A percentile compares a stretch with the other conserved stretches of the same genome.
Evolutionary conservation across 2,329 filamentous ascomycete species (phyloP).

Genomic region (Akanthomyces lecanii): DNA sequence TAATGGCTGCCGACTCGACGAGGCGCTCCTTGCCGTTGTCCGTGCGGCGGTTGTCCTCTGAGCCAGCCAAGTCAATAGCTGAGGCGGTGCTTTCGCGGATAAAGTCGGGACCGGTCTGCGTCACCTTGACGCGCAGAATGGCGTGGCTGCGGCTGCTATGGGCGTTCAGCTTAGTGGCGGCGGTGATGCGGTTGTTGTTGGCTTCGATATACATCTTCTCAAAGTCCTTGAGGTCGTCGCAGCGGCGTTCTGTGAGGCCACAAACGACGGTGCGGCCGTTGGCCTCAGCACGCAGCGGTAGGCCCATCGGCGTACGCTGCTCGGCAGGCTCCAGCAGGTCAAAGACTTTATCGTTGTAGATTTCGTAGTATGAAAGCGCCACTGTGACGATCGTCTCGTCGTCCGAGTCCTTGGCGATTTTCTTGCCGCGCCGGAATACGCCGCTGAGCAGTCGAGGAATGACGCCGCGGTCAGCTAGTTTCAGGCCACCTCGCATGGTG

Average conservation of each 20-base stretch:
- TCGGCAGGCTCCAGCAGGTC: conserved; percentile 85
- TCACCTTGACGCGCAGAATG: conserved; percentile 84
- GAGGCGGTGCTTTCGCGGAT: conserved; percentile 78
- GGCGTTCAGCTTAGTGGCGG: conserved; percentile 86
- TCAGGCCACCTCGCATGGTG: conserved; percentile 89
- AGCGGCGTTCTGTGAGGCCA: conserved; percentile 77
- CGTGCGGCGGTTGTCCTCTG: conserved; percentile 90
- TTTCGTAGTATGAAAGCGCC: conserved; percentile 86
- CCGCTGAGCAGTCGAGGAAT: conserved; percentile 81
- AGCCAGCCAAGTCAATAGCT: conserved; percentile 91
- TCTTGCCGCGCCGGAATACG: conserved; percentile 80
- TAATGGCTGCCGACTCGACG: conserved; percentile 94
- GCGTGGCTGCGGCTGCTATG: conserved; percentile 88
- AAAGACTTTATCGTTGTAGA: conserved; percentile 94
- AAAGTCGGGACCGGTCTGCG: conserved; percentile 65
- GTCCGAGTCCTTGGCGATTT: conserved; percentile 73
- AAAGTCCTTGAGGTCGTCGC: conserved; percentile 83
- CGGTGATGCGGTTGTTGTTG: conserved; percentile 85
- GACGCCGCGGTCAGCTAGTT: conserved; percentile 78
- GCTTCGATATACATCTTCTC: conserved; percentile 86
- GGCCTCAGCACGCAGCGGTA: conserved; percentile 81
- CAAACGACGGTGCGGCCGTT: conserved; percentile 84
- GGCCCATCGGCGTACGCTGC: conserved; percentile 74
- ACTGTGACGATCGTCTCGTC: conserved; percentile 69
- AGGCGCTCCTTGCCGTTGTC: conserved; percentile 90